Evolutionary conservation across 208 protist genomes (phyloP), one percentile per base, ranked within the genome.

Genomic region (Leishmania tropica): DNA sequence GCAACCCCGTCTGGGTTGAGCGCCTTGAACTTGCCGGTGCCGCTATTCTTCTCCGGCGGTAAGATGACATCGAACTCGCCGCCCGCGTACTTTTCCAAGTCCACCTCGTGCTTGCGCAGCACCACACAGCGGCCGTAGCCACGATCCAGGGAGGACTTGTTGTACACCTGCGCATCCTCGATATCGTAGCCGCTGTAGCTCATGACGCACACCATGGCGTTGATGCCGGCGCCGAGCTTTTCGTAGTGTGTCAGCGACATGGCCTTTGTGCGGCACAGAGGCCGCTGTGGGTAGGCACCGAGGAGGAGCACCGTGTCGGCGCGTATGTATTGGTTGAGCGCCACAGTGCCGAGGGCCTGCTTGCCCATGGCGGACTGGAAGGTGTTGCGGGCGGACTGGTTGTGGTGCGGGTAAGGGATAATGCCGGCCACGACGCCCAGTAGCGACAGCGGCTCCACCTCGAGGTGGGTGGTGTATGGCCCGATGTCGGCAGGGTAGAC

Each of bases 301-400:
- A 99, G 86, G 80, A 99, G 99, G 40, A 99, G 87, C 1, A 99
- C 90, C 24, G 99, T 99, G 88, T 99, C 99, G 24, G 99, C 99
- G 68, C 99, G 94, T 45, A 98, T 93, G 79, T 96, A 95, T 89
- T 98, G 95, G 87, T 99, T 99, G 48, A 94, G 98, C 15, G 94
- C 96, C 88, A 99, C 99, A 13, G 93, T 94, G 56, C 99, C 99
- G 19, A 99, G 98, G 3, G 99, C 99, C 88, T 99, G 99, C 86
- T 99, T 99, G 79, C 99, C 99, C 99, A 99, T 99, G 72, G 99
- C 99, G 76, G 99, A 99, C 94, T 99, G 99, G 87, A 99, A 99
- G 5, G 99, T 99, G 89, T 99, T 99, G 54, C 99, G 94, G 28
- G 99, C 99, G 3, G 99, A 99, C 89, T 99, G 99, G 89, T 99